Base-by-base conservation (phyloP, 2,329 filamentous ascomycete genomes). In the Fusarium graminum region DNA sequence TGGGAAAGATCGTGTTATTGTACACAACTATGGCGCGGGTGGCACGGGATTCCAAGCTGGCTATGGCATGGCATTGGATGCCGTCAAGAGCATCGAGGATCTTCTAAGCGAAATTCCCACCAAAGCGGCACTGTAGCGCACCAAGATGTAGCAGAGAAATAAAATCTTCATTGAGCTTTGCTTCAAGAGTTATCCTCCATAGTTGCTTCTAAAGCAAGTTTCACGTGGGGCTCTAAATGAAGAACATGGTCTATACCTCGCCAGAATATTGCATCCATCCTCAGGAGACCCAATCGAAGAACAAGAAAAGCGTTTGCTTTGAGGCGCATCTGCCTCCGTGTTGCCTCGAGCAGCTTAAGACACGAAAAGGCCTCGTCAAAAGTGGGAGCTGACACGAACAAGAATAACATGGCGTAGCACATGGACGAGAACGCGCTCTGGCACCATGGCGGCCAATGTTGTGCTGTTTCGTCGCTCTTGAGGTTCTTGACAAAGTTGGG, bases 41-140 rank as follows among this genome's bases (percentile, higher is more conserved):
- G 53, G 53, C 19, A 57, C 53, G 6, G 53, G 53, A 8, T 57
- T 57, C 0, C 53, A 57, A 10, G 53, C 53, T 38, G 53, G 53
- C 0, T 57, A 57, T 10, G 49, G 53, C 11, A 57, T 57, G 53
- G 53, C 53, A 0, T 17, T 57, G n/a, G 53, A 57, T 44, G 49
- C 53, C 0, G 39, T 40, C 14, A 53, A 34, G 16, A 54, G 53
- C 7, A 26, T 57, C 4, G 39, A 54, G 30, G 49, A 44, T 0
- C 39, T 54, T 13, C 16, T 57, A 13, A 28, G 13, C 7, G 22
- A 13, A 5, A 6, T 57, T 7, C 13, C 39, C 0, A 13, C 13
- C 1, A 44, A 1, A 5, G 7, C 47, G 13, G 4, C 25, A 14
- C 10, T 57, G 7, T 57, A 32, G 54, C 12, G n/a, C 4, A 3